Evolutionary conservation across 371 early-diverging fungal genomes (phyloP), one percentile per base, ranked within the genome.

Genomic region (Syncephalastrum contaminatum): DNA sequence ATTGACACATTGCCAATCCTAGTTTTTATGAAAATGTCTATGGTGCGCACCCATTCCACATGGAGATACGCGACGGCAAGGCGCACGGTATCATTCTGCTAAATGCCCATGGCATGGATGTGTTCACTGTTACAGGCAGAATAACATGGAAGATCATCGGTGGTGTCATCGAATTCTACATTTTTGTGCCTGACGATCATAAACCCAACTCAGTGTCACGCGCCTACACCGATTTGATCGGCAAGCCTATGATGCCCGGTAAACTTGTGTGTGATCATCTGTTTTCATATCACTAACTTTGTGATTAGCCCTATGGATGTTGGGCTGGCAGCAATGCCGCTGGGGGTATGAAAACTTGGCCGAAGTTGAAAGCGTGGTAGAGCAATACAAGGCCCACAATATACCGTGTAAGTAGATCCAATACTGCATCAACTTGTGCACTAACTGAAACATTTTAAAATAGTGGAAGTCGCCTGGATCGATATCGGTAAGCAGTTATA

Each of bases 51-150:
- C 82, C 91, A 6, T 79, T 87, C 49, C 83, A 90, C 60, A 72
- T 83, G 45, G 91, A 91, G 69, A 69, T 86, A 43, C 73, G 87
- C n/a, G 59, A 78, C 15, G 82, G 82, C 5, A 56, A 67, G 39
- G 77, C 86, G 14, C 89, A 90, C 46, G 82, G 79, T 27, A 66
- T 55, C 2, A 70, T 87, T 18, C 52, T 91, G 40, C 59, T 83
- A 59, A 86, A 80, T 63, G 69, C 80, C 25, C 85, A 91, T 50
- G 91, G 89, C n/a, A 88, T 91, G 90, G 91, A 91, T 60, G 73
- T 91, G 3, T 63, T 81, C 18, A 61, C 87, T 19, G 54, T 64
- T 0, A 64, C 75, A 16, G 64, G 64, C 20, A 77, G 78, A 15
- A 69, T 90, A 25, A 80, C 86, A 13, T 91, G 82, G 55, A 83